These are phyloP conservation scores for Lasiosphaeris hirsuta DNA, from an alignment of 495 filamentous ascomycete genomes.

Conservation along the genomic window DNA sequence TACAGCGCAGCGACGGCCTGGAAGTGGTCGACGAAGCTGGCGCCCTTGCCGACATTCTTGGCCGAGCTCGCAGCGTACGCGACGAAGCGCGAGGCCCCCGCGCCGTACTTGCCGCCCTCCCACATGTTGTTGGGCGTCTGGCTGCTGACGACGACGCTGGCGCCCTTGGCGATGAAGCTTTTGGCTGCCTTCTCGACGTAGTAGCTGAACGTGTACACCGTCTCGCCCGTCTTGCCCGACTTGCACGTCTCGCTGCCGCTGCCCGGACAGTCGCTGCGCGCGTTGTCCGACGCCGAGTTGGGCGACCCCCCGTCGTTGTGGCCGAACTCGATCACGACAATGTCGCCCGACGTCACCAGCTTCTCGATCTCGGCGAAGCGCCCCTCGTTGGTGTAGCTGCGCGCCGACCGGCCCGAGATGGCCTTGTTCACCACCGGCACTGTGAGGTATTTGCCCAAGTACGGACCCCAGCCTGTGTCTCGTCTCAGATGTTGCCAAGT, in stretches of 20 bases:
- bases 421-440: slow-evolving; percentile 55
- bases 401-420: slow-evolving; percentile 56
- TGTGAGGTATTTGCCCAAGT: slow-evolving; percentile 47
- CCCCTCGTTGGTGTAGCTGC: slow-evolving; percentile 58
- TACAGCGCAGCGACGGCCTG: slow-evolving; percentile 53
- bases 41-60: slow-evolving; percentile 34
- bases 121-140: slow-evolving; percentile 64
- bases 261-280: slow-evolving; percentile 56
- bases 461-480: slow-evolving; percentile 56
- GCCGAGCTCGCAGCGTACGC: slow-evolving; percentile 54
- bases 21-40: slow-evolving; percentile 61
- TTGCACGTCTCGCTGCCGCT: slow-evolving; percentile 53
- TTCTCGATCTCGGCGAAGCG: slow-evolving; percentile 54
- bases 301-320: slow-evolving; percentile 65
- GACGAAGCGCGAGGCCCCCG: slow-evolving; percentile 50
- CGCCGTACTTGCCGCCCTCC: slow-evolving; percentile 51
- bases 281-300: slow-evolving; percentile 51
- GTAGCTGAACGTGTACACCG: slow-evolving; percentile 52
- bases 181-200: slow-evolving; percentile 56
- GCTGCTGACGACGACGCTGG: slow-evolving; percentile 57
- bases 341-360: slow-evolving; percentile 49
- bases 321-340: slow-evolving; percentile 60
- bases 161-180: slow-evolving; percentile 55
- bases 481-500: slow-evolving; percentile 6
- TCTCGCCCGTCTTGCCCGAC: slow-evolving; percentile 48